Base-by-base conservation (phyloP, 2,329 filamentous ascomycete genomes). In the Clarireedia sp. region DNA sequence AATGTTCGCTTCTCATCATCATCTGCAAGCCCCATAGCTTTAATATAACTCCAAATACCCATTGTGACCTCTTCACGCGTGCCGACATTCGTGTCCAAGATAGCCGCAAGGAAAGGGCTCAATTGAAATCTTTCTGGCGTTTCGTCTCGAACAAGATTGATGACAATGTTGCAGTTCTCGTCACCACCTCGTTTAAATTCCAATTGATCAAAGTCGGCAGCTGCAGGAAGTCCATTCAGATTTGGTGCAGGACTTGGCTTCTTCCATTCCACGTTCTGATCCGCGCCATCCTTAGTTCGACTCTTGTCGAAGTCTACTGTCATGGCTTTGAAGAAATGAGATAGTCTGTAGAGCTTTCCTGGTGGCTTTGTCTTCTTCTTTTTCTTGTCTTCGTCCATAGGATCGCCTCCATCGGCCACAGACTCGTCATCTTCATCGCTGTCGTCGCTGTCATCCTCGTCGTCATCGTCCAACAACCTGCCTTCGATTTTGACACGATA, bases 1-100 rank as follows among this genome's bases (percentile, higher is more conserved):
- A 99, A 92, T 58, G 88, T 87, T 59, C 94, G 82, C 75, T 94
- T 94, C 69, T 99, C 94, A 58, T 97, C 92, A 61, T 96, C 91
- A 68, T 96, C 92, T 69, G 95, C 90, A 47, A 99, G 75, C 17
- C 86, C 85, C 76, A 89, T 87, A 19, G 88, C 78, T 63, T 89
- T 86, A 62, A 96, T 88, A 66, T 99, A 99, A 68, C 96, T 91
- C 90, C 91, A 99, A 33, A 99, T 80, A 14, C 88, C 91, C 78
- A 95, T 89, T 26, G 96, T 84, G 6, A 91, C 87, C 59, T 94
- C 90, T 40, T 90, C 86, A 29, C 90, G 85, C 26, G 94, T 92
- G 50, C 90, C 92, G 70, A 95, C 90, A 48, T 84, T 79, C 66
- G 89, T 88, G 66, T 96, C 94, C 17, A 97, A 77, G 14, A 97